Conservation (phyloP, 2,329 filamentous ascomycete species). For the Nectriaceae sp. region DNA sequence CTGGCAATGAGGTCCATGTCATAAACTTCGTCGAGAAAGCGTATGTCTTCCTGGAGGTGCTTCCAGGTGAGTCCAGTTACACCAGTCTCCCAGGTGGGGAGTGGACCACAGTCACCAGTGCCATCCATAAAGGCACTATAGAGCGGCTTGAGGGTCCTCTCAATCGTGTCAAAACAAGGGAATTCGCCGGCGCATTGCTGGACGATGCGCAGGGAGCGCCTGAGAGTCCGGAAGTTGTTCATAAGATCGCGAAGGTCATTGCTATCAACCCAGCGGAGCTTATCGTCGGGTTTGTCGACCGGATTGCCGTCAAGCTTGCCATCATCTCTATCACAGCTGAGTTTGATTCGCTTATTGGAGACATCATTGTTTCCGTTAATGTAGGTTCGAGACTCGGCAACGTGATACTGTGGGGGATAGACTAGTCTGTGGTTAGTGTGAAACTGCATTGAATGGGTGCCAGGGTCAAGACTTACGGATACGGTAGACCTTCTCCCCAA, state of each 20-base stretch:
- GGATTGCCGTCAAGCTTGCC: neutral
- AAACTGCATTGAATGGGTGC: neutral
- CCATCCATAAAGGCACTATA: too few species aligned
- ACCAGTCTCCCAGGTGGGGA: too few species aligned
- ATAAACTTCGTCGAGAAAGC: slow-evolving; percentile 27
- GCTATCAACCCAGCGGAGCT: slow-evolving; percentile 27
- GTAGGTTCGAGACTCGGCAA: slow-evolving; percentile 27
- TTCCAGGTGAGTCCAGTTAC: slow-evolving; percentile 23
- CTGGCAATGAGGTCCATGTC: slow-evolving; percentile 30
- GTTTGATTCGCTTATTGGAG: slow-evolving; percentile 30
- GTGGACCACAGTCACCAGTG: too few species aligned
- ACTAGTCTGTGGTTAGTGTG: slow-evolving; percentile 19
- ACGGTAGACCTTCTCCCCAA: slow-evolving; percentile 28
- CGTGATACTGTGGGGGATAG: slow-evolving; percentile 22
- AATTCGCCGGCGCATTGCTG: neutral
- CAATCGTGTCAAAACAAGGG: too few species aligned
- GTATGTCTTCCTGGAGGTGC: slow-evolving; percentile 20
- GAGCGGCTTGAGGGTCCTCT: too few species aligned
- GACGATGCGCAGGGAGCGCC: neutral
- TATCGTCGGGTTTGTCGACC: neutral
- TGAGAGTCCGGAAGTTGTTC: slow-evolving; percentile 17
- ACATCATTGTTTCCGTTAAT: slow-evolving; percentile 21
- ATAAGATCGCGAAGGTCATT: slow-evolving; percentile 15
- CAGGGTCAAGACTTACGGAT: slow-evolving; percentile 18
- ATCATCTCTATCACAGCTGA: slow-evolving; percentile 17